Conservation (phyloP, 345 rosid genomes). For the Gossypium turneri region DNA sequence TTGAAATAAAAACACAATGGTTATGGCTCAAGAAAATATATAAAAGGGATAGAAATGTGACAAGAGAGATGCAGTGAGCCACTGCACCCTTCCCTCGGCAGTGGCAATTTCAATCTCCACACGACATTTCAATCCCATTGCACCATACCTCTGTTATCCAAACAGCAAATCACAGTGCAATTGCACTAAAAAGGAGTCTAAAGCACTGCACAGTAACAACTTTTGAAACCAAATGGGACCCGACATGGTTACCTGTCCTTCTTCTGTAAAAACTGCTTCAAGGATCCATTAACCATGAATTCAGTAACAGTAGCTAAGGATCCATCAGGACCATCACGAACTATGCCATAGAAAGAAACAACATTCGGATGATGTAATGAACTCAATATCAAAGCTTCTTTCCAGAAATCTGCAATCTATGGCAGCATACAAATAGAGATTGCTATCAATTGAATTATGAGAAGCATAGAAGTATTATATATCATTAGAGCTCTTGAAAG, state of each 20-base stretch:
- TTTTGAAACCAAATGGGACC: too few relatives aligned
- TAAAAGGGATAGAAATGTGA: too few relatives aligned
- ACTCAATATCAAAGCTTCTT: slow-evolving; percentile 87
- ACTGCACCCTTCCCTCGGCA: too few relatives aligned
- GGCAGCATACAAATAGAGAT: slow-evolving; percentile 25
- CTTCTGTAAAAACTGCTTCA: slow-evolving; percentile 95
- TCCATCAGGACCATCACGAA: slow-evolving; percentile 99
- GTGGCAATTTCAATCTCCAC: too few relatives aligned
- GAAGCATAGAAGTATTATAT: neutral
- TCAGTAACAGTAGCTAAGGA: slow-evolving; percentile 93
- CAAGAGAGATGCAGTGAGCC: too few relatives aligned
- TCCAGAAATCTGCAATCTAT: slow-evolving; percentile 98
- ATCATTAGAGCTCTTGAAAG: neutral
- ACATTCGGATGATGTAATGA: slow-evolving; percentile 99
- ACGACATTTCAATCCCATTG: too few relatives aligned
- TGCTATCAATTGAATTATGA: slow-evolving; percentile 17
- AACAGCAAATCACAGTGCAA: too few relatives aligned
- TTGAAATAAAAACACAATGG: too few relatives aligned
- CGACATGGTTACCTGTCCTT: slow-evolving; percentile 69
- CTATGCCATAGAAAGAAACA: slow-evolving; percentile 96
- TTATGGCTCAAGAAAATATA: too few relatives aligned
- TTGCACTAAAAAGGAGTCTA: too few relatives aligned
- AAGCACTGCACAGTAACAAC: too few relatives aligned
- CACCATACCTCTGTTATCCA: too few relatives aligned
- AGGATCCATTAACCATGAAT: slow-evolving; percentile 97